These are phyloP conservation scores for Sarocladiaceae sp. DNA, from an alignment of 2,329 filamentous ascomycete genomes.

Conservation along the genomic window DNA sequence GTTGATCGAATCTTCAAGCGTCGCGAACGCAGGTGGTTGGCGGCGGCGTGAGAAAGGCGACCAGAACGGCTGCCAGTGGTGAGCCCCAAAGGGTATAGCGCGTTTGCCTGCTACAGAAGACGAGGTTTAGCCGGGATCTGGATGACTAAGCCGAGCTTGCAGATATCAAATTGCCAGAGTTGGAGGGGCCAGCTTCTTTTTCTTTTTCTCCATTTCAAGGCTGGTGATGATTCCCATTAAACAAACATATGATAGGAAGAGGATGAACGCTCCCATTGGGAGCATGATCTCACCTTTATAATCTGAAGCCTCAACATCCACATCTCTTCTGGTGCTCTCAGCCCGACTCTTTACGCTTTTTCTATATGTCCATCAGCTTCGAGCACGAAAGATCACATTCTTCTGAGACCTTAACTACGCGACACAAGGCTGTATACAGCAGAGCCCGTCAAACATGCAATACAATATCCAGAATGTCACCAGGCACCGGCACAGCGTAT, in stretches of 20 bases:
- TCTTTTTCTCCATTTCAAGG: constrained; percentile 32
- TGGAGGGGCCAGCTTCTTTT: constrained; percentile 11
- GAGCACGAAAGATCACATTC: too few species aligned
- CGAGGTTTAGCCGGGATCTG: constrained; percentile 1
- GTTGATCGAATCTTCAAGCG: background rate
- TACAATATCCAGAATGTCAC: too few species aligned
- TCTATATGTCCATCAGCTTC: too few species aligned
- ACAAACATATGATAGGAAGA: constrained; percentile 62
- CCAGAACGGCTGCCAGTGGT: background rate
- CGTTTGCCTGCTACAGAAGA: background rate
- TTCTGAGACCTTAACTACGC: too few species aligned
- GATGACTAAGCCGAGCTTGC: constrained; percentile 6
- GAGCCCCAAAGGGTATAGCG: background rate
- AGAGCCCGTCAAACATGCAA: too few species aligned
- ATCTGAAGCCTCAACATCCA: constrained; percentile 48
- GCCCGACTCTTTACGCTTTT: too few species aligned
- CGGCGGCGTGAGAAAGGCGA: background rate
- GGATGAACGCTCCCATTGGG: constrained; percentile 50
- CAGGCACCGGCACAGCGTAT: too few species aligned
- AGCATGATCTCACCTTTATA: constrained; percentile 55
- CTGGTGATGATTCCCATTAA: constrained; percentile 55
- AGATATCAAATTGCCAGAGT: too few species aligned
- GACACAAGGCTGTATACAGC: too few species aligned
- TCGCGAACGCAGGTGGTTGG: constrained; percentile 9
- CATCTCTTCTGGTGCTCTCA: too few species aligned